These are phyloP conservation scores for Cordyceps militaris DNA, from an alignment of 2,329 filamentous ascomycete genomes.

Conservation along the genomic window DNA sequence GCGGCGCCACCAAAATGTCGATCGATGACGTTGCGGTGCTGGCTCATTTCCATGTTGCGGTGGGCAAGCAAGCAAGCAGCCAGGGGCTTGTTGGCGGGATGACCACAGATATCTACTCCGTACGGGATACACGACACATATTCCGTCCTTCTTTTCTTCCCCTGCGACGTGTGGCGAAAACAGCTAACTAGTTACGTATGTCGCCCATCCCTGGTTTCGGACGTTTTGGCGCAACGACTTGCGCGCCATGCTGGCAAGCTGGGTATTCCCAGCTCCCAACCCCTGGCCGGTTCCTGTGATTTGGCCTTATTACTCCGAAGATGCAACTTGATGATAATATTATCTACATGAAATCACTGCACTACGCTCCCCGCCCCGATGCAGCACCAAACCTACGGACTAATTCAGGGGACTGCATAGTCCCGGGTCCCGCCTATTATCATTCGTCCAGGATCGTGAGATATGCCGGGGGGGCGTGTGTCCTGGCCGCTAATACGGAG, in stretches of 20 bases:
- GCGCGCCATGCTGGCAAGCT: background rate
- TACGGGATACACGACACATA: background rate
- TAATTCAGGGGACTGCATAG: background rate
- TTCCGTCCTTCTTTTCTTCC: background rate
- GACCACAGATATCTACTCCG: background rate
- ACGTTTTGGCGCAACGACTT: background rate
- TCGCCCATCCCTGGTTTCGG: conserved; percentile 1
- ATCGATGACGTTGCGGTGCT: conserved; percentile 9
- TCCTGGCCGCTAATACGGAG: background rate
- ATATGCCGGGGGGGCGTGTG: background rate
- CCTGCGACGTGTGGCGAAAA: background rate
- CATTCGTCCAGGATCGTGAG: background rate
- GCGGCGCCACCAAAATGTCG: no score
- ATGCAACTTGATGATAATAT: background rate
- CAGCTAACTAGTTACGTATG: background rate
- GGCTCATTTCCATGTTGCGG: background rate
- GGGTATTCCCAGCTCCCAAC: background rate
- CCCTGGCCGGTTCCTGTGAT: no score
- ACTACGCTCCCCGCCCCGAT: background rate
- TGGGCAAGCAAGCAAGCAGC: background rate
- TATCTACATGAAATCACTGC: conserved; percentile 1
- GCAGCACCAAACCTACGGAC: background rate
- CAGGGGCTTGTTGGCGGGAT: background rate
- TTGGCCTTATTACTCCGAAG: background rate
- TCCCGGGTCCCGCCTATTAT: background rate